phyloP scores from a whole-genome alignment of 768 basidiomycete species.

The Hypsizygus marmoreus region DNA sequence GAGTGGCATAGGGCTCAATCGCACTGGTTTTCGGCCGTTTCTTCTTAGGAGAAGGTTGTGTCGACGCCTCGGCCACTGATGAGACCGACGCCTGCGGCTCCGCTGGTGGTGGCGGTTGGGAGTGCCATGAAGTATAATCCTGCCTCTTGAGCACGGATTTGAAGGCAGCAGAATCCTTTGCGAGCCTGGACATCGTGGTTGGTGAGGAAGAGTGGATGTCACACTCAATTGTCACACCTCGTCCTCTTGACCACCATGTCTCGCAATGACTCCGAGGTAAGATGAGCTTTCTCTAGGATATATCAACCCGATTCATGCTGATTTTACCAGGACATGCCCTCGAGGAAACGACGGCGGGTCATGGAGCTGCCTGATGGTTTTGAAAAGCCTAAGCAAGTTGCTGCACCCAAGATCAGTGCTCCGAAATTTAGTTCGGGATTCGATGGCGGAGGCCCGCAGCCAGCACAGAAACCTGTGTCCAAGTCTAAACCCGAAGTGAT shows the following conservation, averaged over 20 bases:
- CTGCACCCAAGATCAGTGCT: conserved; percentile 7
- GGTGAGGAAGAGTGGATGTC: conserved; percentile 10
- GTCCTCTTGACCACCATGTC: conserved; percentile 9
- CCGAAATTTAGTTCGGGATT: conserved; percentile 19
- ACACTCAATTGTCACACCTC: conserved; percentile 17
- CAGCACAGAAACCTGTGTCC: conserved; percentile 5
- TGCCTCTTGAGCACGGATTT: conserved; percentile 64
- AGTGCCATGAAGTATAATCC: conserved; percentile 78
- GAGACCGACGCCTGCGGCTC: conserved; percentile 26
- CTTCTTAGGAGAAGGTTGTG: conserved; percentile 45
- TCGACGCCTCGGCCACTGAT: conserved; percentile 21
- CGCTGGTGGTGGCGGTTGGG: conserved; percentile 50
- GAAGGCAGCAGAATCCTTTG: conserved; percentile 73
- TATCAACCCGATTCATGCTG: not conserved
- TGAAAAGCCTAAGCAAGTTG: conserved; percentile 9
- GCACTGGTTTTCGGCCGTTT: conserved; percentile 70
- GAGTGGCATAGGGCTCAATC: conserved; percentile 24
- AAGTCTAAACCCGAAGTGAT: conserved; percentile 6
- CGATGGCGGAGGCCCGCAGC: conserved; percentile 1
- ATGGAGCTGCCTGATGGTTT: conserved; percentile 21
- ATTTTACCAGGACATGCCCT: conserved; percentile 11
- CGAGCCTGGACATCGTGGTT: conserved; percentile 62
- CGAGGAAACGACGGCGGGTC: conserved; percentile 19
- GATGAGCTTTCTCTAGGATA: not conserved
- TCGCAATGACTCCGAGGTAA: conserved; percentile 9